These are phyloP conservation scores for Saccharomyces pastorianus DNA, from an alignment of 1,139 yeast genomes.

Conservation along the genomic window DNA sequence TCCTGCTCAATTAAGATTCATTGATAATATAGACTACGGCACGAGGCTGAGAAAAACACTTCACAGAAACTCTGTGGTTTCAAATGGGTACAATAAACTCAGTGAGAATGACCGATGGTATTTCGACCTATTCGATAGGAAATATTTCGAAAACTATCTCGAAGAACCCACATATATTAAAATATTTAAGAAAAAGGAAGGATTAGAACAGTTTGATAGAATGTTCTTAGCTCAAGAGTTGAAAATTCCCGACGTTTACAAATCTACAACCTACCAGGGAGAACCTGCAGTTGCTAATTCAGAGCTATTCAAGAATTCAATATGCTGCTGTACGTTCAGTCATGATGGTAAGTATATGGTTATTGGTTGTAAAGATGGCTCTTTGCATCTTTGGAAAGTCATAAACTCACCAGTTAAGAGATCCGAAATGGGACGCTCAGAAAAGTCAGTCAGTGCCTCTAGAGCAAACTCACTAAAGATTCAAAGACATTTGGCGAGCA, in stretches of 20 bases:
- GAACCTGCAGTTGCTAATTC: conserved; percentile 3
- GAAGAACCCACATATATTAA: conserved; percentile 47
- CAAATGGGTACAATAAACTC: not conserved
- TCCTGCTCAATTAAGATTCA: not conserved
- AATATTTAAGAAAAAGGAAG: conserved; percentile 37
- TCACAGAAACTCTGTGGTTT: not conserved
- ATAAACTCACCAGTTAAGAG: conserved; percentile 61
- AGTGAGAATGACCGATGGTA: conserved; percentile 1
- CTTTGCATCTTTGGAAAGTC: conserved; percentile 71
- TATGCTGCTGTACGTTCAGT: conserved; percentile 42
- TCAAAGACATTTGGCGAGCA: conserved; percentile 3
- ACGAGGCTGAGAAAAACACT: not conserved
- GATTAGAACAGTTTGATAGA: conserved; percentile 42
- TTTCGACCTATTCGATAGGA: conserved; percentile 17
- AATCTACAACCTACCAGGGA: not conserved
- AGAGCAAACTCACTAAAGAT: conserved; percentile 6
- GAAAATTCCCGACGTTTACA: conserved; percentile 21
- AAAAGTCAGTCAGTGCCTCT: conserved; percentile 4
- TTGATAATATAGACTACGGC: not conserved
- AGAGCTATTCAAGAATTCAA: not conserved
- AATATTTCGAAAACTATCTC: conserved; percentile 33
- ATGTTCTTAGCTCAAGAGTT: conserved; percentile 76
- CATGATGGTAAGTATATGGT: conserved; percentile 76
- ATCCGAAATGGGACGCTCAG: conserved; percentile 33
- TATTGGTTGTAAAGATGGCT: conserved; percentile 68